A percentile compares a stretch with the other conserved stretches of the same genome.
Evolutionary conservation across 164 flowering plant species (phyloP).

Genomic region (Liquidambar formosana): DNA sequence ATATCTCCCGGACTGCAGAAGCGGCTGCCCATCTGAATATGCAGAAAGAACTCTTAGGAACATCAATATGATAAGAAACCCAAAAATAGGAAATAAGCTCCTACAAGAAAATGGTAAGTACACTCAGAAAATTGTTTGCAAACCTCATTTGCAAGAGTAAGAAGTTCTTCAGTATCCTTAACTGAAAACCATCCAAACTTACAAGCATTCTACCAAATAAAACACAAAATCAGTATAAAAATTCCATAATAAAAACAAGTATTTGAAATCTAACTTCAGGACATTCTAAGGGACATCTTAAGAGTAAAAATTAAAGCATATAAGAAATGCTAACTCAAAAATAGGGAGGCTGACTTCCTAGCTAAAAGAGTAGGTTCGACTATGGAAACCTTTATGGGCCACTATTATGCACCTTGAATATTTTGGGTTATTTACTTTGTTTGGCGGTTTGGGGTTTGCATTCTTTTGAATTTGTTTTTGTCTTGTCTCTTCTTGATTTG

Average conservation of each 20-base stretch:
- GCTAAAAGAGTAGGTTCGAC: no score
- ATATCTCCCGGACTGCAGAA: conserved; percentile 39
- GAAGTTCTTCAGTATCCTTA: conserved; percentile 53
- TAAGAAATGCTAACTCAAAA: no score
- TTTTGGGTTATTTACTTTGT: no score
- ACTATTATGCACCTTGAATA: no score
- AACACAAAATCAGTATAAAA: conserved; percentile 5
- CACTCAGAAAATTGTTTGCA: not conserved
- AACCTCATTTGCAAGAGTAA: conserved; percentile 61
- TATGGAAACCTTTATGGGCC: no score
- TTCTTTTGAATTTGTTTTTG: no score
- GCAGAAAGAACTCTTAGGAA: conserved; percentile 9
- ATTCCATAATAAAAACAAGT: not conserved
- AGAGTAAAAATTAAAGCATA: no score
- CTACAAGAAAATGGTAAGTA: not conserved
- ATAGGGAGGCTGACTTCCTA: no score
- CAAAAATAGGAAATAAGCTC: not conserved
- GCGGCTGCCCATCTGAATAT: conserved; percentile 40
- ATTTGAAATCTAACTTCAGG: not conserved
- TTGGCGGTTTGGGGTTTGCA: no score
- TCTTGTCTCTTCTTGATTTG: no score
- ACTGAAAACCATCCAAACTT: conserved; percentile 60
- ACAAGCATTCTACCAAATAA: conserved; percentile 66
- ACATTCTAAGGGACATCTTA: no score
- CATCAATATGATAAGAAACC: conserved; percentile 1